Percentiles rank a stretch among this genome's conserved stretches.
Conservation (phyloP, 1,284 basidiomycete species). For the Leucoagaricus sp. region DNA sequence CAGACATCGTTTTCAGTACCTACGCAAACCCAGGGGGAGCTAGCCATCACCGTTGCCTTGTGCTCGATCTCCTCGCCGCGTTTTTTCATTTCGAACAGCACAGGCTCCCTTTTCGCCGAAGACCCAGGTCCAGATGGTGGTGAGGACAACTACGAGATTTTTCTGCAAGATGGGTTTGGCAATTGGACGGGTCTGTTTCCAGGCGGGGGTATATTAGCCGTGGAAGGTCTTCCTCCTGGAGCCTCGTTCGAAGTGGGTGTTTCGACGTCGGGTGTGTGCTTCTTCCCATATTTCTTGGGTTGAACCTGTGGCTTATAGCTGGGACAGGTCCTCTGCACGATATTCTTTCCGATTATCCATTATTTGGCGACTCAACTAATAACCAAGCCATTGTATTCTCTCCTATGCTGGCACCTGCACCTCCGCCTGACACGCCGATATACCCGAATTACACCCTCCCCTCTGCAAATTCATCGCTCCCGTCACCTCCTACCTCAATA, state of each 20-base stretch:
- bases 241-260: slow-evolving; percentile 58
- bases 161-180: slow-evolving; percentile 52
- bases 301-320: slow-evolving; percentile 9
- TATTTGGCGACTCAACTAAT: slow-evolving; percentile 77
- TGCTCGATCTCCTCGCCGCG: slow-evolving; percentile 46
- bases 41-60: slow-evolving; percentile 60
- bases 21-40: slow-evolving; percentile 30
- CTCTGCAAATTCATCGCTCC: slow-evolving; percentile 47
- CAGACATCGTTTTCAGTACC: slow-evolving; percentile 42
- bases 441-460: slow-evolving; percentile 86
- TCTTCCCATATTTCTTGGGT: background rate
- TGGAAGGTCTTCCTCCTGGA: slow-evolving; percentile 34
- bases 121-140: slow-evolving; percentile 43
- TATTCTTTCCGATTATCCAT: slow-evolving; percentile 45
- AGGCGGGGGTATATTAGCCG: slow-evolving; percentile 49
- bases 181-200: slow-evolving; percentile 52
- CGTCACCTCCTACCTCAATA: slow-evolving; percentile 27
- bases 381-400: slow-evolving; percentile 81
- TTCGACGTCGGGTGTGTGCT: slow-evolving; percentile 47
- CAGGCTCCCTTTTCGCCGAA: slow-evolving; percentile 25
- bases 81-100: slow-evolving; percentile 61
- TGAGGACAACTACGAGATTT: slow-evolving; percentile 51
- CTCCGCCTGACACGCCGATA: slow-evolving; percentile 40
- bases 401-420: slow-evolving; percentile 45
- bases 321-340: slow-evolving; percentile 45